Conservation (phyloP, 768 basidiomycete genomes). For the Mycena capillaripes region DNA sequence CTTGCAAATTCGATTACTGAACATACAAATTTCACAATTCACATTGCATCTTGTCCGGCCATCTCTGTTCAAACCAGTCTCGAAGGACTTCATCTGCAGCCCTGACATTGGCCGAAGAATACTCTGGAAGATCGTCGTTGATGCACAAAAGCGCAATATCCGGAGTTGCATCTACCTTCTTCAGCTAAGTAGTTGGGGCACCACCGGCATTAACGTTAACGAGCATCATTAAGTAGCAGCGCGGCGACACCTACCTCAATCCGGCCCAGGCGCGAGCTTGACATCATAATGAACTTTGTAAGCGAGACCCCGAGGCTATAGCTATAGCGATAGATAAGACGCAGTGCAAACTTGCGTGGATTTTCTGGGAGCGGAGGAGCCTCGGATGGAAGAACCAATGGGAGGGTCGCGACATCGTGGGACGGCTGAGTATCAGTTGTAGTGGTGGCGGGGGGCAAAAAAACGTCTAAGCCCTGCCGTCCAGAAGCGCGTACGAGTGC, state of each 20-base stretch:
- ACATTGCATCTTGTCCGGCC: slow-evolving; percentile 30
- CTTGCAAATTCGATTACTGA: too few relatives aligned
- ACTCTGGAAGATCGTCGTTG: slow-evolving; percentile 34
- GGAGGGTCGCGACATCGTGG: slow-evolving; percentile 16
- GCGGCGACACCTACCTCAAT: slow-evolving; percentile 1
- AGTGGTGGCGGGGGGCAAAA: slow-evolving; percentile 31
- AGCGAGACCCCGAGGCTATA: slow-evolving; percentile 28
- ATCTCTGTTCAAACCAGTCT: background rate
- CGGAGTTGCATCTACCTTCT: background rate
- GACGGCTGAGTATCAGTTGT: background rate
- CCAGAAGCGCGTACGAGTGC: slow-evolving; percentile 27
- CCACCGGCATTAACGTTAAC: background rate
- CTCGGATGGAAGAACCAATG: slow-evolving; percentile 13
- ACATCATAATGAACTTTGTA: slow-evolving; percentile 26
- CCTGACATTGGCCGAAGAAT: background rate
- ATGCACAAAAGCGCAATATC: slow-evolving; percentile 34
- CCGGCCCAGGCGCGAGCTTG: background rate
- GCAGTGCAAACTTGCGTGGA: slow-evolving; percentile 25
- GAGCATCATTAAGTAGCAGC: background rate
- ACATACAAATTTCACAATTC: too few relatives aligned
- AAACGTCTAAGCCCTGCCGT: slow-evolving; percentile 17
- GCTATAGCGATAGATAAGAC: slow-evolving; percentile 33
- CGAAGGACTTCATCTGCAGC: background rate
- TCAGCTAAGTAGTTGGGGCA: background rate
- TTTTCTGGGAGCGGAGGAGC: slow-evolving; percentile 31